Evolutionary conservation across 2,329 filamentous ascomycete species (phyloP).

Genomic region (Penicillium frequentans): DNA sequence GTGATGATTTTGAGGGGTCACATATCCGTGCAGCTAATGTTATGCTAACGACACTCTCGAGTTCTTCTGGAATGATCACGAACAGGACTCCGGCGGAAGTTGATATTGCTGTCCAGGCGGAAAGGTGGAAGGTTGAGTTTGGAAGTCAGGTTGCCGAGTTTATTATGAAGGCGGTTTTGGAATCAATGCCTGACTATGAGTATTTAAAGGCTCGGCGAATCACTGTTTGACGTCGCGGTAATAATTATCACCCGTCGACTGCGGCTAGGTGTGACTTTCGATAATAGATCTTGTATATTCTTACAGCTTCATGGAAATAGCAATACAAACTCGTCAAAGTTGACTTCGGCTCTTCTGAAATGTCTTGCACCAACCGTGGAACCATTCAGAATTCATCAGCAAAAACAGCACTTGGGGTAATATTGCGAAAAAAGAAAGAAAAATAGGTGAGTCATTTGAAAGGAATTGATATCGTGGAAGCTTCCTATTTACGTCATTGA

Average conservation of each 20-base stretch:
- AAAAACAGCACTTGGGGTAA: neutral
- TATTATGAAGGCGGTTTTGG: constrained; percentile 28
- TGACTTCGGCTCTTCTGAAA: too few species aligned
- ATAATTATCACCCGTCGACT: too few species aligned
- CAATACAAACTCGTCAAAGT: too few species aligned
- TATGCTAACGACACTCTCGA: constrained; percentile 31
- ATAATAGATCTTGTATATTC: too few species aligned
- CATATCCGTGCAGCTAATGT: constrained; percentile 5
- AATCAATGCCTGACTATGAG: constrained; percentile 43
- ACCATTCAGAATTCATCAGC: neutral
- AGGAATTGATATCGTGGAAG: constrained; percentile 6
- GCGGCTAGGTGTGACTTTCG: too few species aligned
- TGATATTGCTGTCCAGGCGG: constrained; percentile 33
- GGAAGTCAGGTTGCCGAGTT: constrained; percentile 26
- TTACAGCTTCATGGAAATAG: too few species aligned
- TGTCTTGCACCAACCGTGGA: too few species aligned
- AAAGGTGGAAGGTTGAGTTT: constrained; percentile 40
- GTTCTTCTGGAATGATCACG: constrained; percentile 35
- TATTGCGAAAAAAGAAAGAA: neutral
- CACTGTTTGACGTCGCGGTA: neutral
- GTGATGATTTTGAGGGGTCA: neutral
- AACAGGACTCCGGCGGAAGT: constrained; percentile 30
- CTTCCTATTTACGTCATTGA: constrained; percentile 16
- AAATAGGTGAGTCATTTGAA: neutral
- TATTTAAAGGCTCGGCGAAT: constrained; percentile 32